Base-by-base conservation (phyloP, 805 yeast genomes). In the Ogataea philodendri region DNA sequence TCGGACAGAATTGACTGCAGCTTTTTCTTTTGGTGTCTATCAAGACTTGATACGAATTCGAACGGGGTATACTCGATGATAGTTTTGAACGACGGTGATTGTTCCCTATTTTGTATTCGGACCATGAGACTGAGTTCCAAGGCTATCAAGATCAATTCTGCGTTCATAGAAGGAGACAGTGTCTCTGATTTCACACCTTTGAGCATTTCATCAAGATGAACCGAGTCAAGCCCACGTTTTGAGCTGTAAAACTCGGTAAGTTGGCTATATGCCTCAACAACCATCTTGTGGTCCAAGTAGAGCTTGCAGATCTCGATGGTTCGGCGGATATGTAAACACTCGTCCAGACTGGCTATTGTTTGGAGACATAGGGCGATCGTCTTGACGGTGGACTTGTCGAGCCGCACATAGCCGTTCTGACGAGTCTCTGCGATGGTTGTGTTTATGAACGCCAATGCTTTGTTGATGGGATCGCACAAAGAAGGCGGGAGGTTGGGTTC, bases 321-420 rank as follows among this genome's bases (percentile, higher is more conserved):
- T 16, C 27, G 27, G n/a, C 23, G 20, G 18, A 27, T 27, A 7
- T 22, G 26, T 7, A 34, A n/a, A 9, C 14, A 9, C 19, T 15
- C 11, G 9, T 34, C 32, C 7, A 7, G 19, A 7, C 22, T 23
- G 4, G 35, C 32, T 2, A 46, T 21, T 3, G 35, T 41, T n/a
- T 37, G 27, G 16, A 46, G 37, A 37, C 48, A 46, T 4, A 39
- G 42, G 6, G 22, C 9, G 5, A 38, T 25, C 5, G 43, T 39
- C 15, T 32, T 28, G 7, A 41, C 16, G 11, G 22, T 14, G 11
- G 30, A 32, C 7, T 14, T 14, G 8, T 37, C 41, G 13, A 41
- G 17, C 9, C 16, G 13, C 2, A 15, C 21, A 5, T 24, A 21
- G 5, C 22, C 26, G 3, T 30, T 27, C 9, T 22, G 29, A 9